Base-by-base conservation (phyloP, 495 filamentous ascomycete species). In the Paragyromitra xinjiangensis region DNA sequence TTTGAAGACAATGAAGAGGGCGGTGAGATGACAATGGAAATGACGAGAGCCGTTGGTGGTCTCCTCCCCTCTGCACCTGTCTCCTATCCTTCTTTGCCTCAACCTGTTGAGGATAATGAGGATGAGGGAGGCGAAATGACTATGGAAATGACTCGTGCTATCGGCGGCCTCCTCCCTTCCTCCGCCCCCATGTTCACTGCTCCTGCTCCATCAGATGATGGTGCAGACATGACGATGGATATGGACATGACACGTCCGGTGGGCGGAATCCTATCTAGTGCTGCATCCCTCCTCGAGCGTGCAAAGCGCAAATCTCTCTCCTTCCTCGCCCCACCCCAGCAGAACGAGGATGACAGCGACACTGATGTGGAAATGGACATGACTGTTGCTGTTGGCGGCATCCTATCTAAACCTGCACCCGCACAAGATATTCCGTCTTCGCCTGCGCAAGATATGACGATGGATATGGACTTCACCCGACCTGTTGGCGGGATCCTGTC, bases 401-500 rank as follows among this genome's bases (percentile, higher is more conserved):
- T 89, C 71, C 81, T 90, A 53, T 53, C 56, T 0, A 56, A 55
- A 71, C 48, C 68, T 37, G 5, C 78, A 68, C 51, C 79, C 61
- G 40, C 26, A 48, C 19, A 22, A 12, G 84, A 84, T 24, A 69
- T 79, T 22, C 34, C 78, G 45, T 80, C 81, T 70, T 83, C 82
- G 19, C 64, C 77, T 22, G 42, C 84, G 19, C 82, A 85, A 3
- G 92, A 93, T 37, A 87, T 92, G 82, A 79, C 76, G 80, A 85
- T 76, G 71, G 70, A 78, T 68, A 94, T 94, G 92, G 94, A 97
- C 70, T 89, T 97, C 61, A 97, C 94, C 0, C 88, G 87, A 68
- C 91, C 90, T n/a, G 84, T 97, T 65, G 95, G 95, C 14, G 88
- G 90, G 2, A 97, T 98, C 63, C 84, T 94, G 19, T 50, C 78